A percentile compares a stretch with the other conserved stretches of the same genome.
phyloP scores from a whole-genome alignment of 2,329 filamentous ascomycete species.

The Calonectria hongkongensis region DNA sequence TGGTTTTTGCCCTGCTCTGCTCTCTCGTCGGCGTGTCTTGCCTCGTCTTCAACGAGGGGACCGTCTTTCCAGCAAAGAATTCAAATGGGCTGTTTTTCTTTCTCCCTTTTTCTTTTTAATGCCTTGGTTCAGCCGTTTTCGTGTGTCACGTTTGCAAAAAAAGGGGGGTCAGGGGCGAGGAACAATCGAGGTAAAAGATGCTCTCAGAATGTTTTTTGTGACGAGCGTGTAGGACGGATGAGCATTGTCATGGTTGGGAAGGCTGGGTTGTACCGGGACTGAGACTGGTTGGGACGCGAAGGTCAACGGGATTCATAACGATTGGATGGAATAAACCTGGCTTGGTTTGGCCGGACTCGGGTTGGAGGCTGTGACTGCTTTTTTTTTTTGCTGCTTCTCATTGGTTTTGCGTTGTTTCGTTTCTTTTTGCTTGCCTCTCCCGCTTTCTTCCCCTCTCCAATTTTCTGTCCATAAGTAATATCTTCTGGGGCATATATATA shows the following conservation, averaged over 20 bases:
- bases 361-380: conserved; percentile 46
- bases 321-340: conserved; percentile 23
- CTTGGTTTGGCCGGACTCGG: conserved; percentile 35
- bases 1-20: conserved; percentile 37
- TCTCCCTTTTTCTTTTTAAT: conserved; percentile 1
- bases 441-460: not conserved
- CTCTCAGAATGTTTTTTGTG: not conserved
- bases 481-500: conserved; percentile 40
- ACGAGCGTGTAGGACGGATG: conserved; percentile 7
- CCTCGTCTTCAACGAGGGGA: conserved; percentile 26
- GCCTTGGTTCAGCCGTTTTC: conserved; percentile 10
- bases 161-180: conserved; percentile 7
- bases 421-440: conserved; percentile 23
- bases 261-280: conserved; percentile 25
- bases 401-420: not conserved
- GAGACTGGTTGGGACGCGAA: conserved; percentile 26
- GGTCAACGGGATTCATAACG: conserved; percentile 1
- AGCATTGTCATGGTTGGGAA: not conserved
- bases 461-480: conserved; percentile 45
- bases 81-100: conserved; percentile 24
- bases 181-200: conserved; percentile 1
- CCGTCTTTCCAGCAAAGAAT: conserved; percentile 33
- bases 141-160: conserved; percentile 3
- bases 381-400: conserved; percentile 27
- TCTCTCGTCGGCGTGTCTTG: conserved; percentile 18